These are phyloP conservation scores for Pestalotiopsis fici DNA, from an alignment of 2,329 filamentous ascomycete species.

Conservation along the genomic window DNA sequence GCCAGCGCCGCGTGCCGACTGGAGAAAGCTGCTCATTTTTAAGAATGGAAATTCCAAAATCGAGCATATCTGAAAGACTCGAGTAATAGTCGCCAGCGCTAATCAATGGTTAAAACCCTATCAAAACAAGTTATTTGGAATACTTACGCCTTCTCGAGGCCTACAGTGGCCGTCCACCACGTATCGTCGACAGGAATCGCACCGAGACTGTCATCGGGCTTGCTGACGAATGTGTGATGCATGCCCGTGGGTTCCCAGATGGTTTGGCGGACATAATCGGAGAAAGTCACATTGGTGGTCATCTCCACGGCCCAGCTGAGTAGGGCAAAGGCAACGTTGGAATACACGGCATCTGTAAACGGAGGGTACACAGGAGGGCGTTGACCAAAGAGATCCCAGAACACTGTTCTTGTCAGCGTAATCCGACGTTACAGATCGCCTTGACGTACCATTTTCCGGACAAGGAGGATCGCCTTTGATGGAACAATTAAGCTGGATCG, in stretches of 20 bases:
- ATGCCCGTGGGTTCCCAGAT: constrained; percentile 20
- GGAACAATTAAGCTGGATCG: not conserved
- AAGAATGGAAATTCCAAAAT: constrained; percentile 43
- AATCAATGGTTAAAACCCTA: not conserved
- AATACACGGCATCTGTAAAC: constrained; percentile 28
- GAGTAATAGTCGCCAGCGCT: constrained; percentile 46
- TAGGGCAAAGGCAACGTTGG: constrained; percentile 22
- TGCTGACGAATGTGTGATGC: constrained; percentile 22
- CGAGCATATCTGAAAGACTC: constrained; percentile 39
- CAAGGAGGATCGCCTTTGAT: constrained; percentile 1
- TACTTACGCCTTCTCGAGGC: constrained; percentile 30
- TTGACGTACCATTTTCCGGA: not conserved
- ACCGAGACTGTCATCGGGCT: constrained; percentile 16
- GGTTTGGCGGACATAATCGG: constrained; percentile 9
- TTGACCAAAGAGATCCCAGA: constrained; percentile 8
- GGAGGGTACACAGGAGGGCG: constrained; percentile 28
- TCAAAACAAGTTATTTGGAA: not conserved
- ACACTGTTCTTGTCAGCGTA: not conserved
- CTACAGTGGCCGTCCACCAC: constrained; percentile 19
- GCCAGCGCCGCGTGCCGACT: constrained; percentile 38
- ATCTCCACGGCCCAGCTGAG: constrained; percentile 18
- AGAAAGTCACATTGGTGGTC: not conserved
- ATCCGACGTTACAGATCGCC: not conserved
- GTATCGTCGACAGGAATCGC: constrained; percentile 21
- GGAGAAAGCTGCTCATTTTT: constrained; percentile 34